Base-by-base conservation (phyloP, 495 filamentous ascomycete genomes). In the Amphirosellinia nigrospora region DNA sequence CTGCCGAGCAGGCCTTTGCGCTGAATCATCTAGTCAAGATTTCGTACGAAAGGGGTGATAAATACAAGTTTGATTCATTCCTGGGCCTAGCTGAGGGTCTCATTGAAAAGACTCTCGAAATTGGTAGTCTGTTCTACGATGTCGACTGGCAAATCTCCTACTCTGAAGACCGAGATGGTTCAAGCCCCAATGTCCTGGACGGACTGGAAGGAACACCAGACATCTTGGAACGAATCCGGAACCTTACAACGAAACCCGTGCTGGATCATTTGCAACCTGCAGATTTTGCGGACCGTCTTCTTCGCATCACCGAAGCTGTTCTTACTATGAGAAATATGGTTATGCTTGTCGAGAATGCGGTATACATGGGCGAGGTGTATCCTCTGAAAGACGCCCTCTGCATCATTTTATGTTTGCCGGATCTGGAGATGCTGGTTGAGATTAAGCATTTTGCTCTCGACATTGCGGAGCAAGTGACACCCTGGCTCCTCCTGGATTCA, bases 21-120 rank as follows among this genome's bases (percentile, higher is more conserved):
- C 81, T 98, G 21, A 93, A 94, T 68, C 95, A 98, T 76, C 82
- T 99, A 15, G 94, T 98, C 68, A 96, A 97, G 77, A 97, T 97
- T 21, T 97, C 94, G 0, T 94, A 92, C 66, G 94, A 98, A 78
- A 87, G 93, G 38, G 95, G 94, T 36, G 96, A 98, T 76, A 97
- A 97, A 75, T 97, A 96, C 79, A 92, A 92, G 71, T 97, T 97
- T 68, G 94, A 97, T 68, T 89, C 90, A 3, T 98, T 97, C 74
- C 90, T 91, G n/a, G 89, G 93, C 39, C 84, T 99, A 43, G 93
- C 93, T 2, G 96, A 98, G 76, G 92, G 91, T 15, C 84, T 99
- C 30, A 91, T 97, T 72, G 90, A 92, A 72, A 95, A 94, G 75
- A 88, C 92, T 6, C 83, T 97, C 23, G 87, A 91, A 58, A 83